These are phyloP conservation scores for Emergomyces pasteurianus DNA, from an alignment of 2,329 filamentous ascomycete genomes.

Conservation along the genomic window DNA sequence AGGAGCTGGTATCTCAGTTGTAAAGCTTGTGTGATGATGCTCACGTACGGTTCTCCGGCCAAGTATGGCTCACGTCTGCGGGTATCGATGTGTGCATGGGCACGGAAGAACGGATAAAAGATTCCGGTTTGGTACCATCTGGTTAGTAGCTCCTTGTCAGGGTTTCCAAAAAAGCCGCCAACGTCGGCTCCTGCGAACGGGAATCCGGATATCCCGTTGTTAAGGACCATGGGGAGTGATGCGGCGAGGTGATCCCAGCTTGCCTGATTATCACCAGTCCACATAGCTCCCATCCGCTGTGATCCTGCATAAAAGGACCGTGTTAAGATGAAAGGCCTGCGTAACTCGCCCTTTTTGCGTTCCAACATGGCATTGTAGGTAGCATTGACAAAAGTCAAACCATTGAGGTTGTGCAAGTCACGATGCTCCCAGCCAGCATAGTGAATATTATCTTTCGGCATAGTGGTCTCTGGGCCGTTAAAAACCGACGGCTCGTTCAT, in stretches of 20 bases:
- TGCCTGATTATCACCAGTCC: slow-evolving; percentile 96
- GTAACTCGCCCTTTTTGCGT: slow-evolving; percentile 73
- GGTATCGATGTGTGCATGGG: slow-evolving; percentile 91
- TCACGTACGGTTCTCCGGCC: slow-evolving; percentile 68
- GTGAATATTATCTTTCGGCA: slow-evolving; percentile 97
- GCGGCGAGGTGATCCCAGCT: slow-evolving; percentile 84
- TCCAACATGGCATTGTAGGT: slow-evolving; percentile 75
- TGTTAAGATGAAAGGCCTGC: slow-evolving; percentile 84
- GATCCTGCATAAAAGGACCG: slow-evolving; percentile 86
- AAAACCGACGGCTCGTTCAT: slow-evolving; percentile 99
- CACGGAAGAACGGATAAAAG: slow-evolving; percentile 98
- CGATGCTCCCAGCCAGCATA: slow-evolving; percentile 89
- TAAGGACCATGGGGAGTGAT: slow-evolving; percentile 84
- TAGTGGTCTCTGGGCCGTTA: slow-evolving; percentile 94
- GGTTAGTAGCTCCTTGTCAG: slow-evolving; percentile 77
- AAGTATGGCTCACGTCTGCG: slow-evolving; percentile 90
- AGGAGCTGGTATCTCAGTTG: slow-evolving; percentile 80
- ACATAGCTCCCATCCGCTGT: slow-evolving; percentile 88
- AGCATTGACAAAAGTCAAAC: slow-evolving; percentile 89
- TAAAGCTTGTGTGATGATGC: slow-evolving; percentile 76
- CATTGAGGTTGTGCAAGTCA: slow-evolving; percentile 91
- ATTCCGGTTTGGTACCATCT: slow-evolving; percentile 95
- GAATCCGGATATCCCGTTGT: slow-evolving; percentile 83
- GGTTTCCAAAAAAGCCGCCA: slow-evolving; percentile 96
- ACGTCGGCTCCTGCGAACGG: slow-evolving; percentile 94